A percentile compares a stretch with the other conserved stretches of the same genome.
phyloP scores from a whole-genome alignment of 768 basidiomycete species.

The Suillus bovinus region DNA sequence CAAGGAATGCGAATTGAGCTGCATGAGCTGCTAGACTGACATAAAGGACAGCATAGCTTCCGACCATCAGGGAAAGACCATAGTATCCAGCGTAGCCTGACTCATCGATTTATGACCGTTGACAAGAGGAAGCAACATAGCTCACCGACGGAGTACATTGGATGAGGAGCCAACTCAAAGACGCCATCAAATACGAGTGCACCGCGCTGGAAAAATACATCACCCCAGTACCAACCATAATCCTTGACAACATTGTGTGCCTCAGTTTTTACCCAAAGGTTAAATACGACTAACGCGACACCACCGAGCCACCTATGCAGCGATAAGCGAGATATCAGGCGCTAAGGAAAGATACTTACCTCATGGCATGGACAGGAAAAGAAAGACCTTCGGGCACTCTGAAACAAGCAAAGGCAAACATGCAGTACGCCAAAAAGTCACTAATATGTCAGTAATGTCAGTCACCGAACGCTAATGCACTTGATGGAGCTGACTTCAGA shows the following conservation, averaged over 20 bases:
- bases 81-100: constrained; percentile 97
- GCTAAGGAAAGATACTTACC: constrained; percentile 43
- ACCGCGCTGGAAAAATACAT: constrained; percentile 90
- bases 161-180: constrained; percentile 90
- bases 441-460: constrained; percentile 40
- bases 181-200: constrained; percentile 96
- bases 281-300: constrained; percentile 83
- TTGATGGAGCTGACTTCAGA: constrained; percentile 68
- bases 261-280: constrained; percentile 98
- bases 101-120: background rate
- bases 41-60: constrained; percentile 89
- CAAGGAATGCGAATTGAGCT: constrained; percentile 93
- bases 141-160: constrained; percentile 92
- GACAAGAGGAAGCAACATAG: background rate
- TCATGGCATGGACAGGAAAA: constrained; percentile 68
- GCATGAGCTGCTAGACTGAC: constrained; percentile 93
- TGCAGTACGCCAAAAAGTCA: constrained; percentile 91
- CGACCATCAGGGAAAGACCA: constrained; percentile 87
- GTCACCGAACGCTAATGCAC: background rate
- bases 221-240: constrained; percentile 98
- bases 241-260: constrained; percentile 98
- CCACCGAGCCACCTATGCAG: constrained; percentile 81
- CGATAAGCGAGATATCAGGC: constrained; percentile 11
- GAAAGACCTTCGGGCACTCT: constrained; percentile 82
- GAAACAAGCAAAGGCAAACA: constrained; percentile 95